Evolutionary conservation across 495 filamentous ascomycete genomes (phyloP).

Genomic region (Annulohypoxylon bovei): DNA sequence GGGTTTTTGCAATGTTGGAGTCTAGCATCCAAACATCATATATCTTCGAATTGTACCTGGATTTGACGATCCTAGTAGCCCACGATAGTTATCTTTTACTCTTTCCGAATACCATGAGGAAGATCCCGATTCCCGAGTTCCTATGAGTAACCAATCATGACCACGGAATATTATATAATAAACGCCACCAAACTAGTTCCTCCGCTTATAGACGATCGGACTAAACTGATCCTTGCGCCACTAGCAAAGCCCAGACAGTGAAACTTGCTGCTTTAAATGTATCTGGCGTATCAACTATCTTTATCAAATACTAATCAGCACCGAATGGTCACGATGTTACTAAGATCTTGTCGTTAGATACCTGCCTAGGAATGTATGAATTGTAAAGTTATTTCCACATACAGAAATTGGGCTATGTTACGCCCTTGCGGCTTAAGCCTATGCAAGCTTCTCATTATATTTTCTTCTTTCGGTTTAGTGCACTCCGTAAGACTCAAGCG

Average conservation of each 20-base stretch:
- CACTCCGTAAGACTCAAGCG: background rate
- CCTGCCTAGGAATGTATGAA: no score
- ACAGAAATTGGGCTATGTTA: background rate
- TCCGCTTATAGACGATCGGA: slow-evolving; percentile 4
- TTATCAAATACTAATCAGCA: slow-evolving; percentile 17
- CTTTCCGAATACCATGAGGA: slow-evolving; percentile 38
- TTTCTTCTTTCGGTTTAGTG: background rate
- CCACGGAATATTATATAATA: background rate
- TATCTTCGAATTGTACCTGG: background rate
- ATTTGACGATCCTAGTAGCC: background rate
- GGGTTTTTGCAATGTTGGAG: slow-evolving; percentile 11
- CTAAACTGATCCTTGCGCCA: slow-evolving; percentile 9
- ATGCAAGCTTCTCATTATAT: background rate
- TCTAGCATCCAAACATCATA: background rate
- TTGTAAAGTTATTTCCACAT: background rate
- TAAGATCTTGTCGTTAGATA: background rate
- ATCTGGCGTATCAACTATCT: slow-evolving; percentile 16
- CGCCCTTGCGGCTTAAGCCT: background rate
- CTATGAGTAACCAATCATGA: background rate
- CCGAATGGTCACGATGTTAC: background rate
- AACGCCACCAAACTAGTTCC: slow-evolving; percentile 12
- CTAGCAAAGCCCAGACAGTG: background rate
- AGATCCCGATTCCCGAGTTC: slow-evolving; percentile 43
- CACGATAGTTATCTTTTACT: slow-evolving; percentile 24
- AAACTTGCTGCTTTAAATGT: slow-evolving; percentile 23